Evolutionary conservation across 179 eudicot genomes (phyloP).

Genomic region (Beta macrorhiza): DNA sequence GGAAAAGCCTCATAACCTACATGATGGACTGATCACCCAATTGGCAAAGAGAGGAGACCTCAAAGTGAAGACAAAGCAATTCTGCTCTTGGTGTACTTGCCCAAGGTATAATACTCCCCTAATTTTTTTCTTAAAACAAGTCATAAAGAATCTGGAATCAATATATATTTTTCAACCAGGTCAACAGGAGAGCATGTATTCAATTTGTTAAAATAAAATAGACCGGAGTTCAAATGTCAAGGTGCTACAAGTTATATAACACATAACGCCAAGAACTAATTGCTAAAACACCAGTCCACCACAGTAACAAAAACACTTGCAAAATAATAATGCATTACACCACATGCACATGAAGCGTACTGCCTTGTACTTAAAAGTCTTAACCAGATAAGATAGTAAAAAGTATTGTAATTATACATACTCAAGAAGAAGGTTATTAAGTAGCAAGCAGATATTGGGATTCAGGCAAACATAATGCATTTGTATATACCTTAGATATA

Average conservation of each 20-base stretch:
- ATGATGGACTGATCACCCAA: too few relatives aligned
- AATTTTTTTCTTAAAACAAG: too few relatives aligned
- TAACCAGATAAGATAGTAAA: background rate
- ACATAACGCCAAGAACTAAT: background rate
- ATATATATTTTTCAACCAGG: background rate
- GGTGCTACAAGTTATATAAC: background rate
- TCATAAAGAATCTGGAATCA: too few relatives aligned
- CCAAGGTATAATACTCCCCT: too few relatives aligned
- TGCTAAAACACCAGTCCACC: background rate
- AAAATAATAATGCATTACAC: background rate
- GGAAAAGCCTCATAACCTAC: too few relatives aligned
- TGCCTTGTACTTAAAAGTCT: too few relatives aligned
- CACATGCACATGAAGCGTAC: background rate
- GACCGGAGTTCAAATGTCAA: background rate
- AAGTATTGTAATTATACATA: background rate
- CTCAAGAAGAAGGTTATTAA: background rate
- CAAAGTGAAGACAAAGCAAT: too few relatives aligned
- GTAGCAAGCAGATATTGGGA: background rate
- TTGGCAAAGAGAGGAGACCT: too few relatives aligned
- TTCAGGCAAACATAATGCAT: background rate
- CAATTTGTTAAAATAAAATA: background rate
- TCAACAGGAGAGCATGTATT: background rate
- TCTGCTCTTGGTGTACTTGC: too few relatives aligned
- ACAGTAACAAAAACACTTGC: background rate
- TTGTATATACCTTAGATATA: conserved; percentile 65